phyloP scores from a whole-genome alignment of 495 filamentous ascomycete species.

The Cudoniella acicularis region DNA sequence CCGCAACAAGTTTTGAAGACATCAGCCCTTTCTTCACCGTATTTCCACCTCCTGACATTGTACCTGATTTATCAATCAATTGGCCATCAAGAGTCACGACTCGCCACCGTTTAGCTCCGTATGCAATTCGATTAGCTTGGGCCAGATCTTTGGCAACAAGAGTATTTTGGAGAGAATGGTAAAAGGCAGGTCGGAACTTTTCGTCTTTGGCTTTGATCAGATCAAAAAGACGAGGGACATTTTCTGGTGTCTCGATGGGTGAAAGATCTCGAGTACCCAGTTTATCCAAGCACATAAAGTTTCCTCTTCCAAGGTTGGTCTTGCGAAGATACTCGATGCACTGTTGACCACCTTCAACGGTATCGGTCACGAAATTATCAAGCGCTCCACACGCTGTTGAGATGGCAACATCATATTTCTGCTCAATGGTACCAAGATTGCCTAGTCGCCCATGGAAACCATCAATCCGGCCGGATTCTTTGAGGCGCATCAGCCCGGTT shows the following conservation, averaged over 20 bases:
- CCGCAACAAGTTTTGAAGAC: slow-evolving; percentile 88
- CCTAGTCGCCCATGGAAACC: slow-evolving; percentile 95
- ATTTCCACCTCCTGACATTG: slow-evolving; percentile 94
- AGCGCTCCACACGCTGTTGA: slow-evolving; percentile 90
- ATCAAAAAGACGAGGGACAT: slow-evolving; percentile 88
- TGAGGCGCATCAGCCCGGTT: slow-evolving; percentile 85
- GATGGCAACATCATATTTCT: slow-evolving; percentile 92
- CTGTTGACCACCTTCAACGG: slow-evolving; percentile 90
- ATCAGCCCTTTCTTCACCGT: slow-evolving; percentile 85
- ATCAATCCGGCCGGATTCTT: slow-evolving; percentile 92
- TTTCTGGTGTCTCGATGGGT: slow-evolving; percentile 81
- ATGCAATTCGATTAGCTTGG: slow-evolving; percentile 94
- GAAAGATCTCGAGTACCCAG: slow-evolving; percentile 71
- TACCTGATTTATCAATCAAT: slow-evolving; percentile 94
- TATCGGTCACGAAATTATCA: slow-evolving; percentile 94
- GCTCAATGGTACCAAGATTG: slow-evolving; percentile 92
- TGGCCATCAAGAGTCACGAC: slow-evolving; percentile 95
- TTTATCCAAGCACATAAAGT: slow-evolving; percentile 93
- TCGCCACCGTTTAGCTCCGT: slow-evolving; percentile 86
- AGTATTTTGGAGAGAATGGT: slow-evolving; percentile 87
- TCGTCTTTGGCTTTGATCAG: slow-evolving; percentile 85
- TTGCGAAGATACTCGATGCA: slow-evolving; percentile 97
- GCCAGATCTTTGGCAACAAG: slow-evolving; percentile 88
- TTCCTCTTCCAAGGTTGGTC: slow-evolving; percentile 94
- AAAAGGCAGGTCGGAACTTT: slow-evolving; percentile 88